phyloP scores from a whole-genome alignment of 2,329 filamentous ascomycete species.

The Zymoseptoria passerinii region DNA sequence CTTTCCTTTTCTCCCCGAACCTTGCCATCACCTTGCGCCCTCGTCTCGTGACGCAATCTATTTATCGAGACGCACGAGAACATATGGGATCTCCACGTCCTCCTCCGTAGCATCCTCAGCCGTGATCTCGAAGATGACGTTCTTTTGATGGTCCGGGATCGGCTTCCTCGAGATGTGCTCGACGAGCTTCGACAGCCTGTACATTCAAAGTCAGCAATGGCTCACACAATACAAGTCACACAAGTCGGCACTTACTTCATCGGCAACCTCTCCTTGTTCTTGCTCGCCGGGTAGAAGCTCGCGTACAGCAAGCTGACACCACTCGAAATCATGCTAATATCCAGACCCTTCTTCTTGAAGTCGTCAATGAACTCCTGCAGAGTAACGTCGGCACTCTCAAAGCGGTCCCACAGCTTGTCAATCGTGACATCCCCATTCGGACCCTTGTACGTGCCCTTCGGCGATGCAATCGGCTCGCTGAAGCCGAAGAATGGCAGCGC shows the following conservation, averaged over 20 bases:
- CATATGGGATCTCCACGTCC: slow-evolving; percentile 94
- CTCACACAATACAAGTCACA: slow-evolving; percentile 25
- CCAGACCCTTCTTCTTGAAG: slow-evolving; percentile 73
- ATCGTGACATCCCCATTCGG: slow-evolving; percentile 70
- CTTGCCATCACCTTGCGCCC: no score
- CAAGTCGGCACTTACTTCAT: slow-evolving; percentile 50
- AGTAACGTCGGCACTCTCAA: slow-evolving; percentile 80
- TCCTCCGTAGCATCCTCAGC: slow-evolving; percentile 81
- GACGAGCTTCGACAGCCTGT: slow-evolving; percentile 77
- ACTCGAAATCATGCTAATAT: slow-evolving; percentile 90
- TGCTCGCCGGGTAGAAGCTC: slow-evolving; percentile 77
- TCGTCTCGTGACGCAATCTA: slow-evolving; percentile 11
- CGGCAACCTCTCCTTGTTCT: slow-evolving; percentile 70
- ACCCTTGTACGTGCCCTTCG: slow-evolving; percentile 82
- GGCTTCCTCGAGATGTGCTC: slow-evolving; percentile 86
- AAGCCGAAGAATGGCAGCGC: slow-evolving; percentile 97
- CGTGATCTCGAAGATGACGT: slow-evolving; percentile 93
- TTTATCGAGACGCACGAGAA: slow-evolving; percentile 69
- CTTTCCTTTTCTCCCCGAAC: no score
- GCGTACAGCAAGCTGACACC: slow-evolving; percentile 92
- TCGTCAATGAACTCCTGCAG: slow-evolving; percentile 73
- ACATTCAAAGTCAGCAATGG: slow-evolving; percentile 18
- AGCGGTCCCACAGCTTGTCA: slow-evolving; percentile 97
- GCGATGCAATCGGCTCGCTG: slow-evolving; percentile 89
- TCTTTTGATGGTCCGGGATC: slow-evolving; percentile 84